A percentile compares a stretch with the other conserved stretches of the same genome.
Conservation (phyloP, 1,139 yeast species). For the Sugiyamaella neomexicana region DNA sequence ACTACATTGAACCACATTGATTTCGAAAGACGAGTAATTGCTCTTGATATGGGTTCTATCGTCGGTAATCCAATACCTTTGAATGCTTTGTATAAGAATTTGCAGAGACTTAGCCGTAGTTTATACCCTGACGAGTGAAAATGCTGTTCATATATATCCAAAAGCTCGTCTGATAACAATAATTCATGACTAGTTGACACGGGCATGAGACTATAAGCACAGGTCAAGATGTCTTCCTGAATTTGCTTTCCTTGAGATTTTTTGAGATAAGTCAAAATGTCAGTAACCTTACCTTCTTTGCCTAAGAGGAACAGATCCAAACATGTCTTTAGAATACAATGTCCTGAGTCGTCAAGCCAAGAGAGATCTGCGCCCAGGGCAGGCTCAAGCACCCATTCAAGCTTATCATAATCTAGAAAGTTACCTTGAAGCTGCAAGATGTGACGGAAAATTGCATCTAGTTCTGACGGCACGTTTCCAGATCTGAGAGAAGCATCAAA, state of each 20-base stretch:
- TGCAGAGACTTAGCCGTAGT: constrained; percentile 13
- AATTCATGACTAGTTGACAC: not conserved
- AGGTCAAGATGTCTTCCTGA: constrained; percentile 2
- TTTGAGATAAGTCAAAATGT: not conserved
- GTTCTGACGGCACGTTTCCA: not conserved
- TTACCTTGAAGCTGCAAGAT: not conserved
- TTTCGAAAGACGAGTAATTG: constrained; percentile 2
- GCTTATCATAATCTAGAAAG: not conserved
- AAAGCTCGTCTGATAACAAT: not conserved
- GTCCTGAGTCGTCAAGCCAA: not conserved
- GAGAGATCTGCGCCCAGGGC: not conserved
- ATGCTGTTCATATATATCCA: constrained; percentile 13
- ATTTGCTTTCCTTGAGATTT: not conserved
- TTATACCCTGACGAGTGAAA: constrained; percentile 16
- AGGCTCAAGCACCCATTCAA: not conserved
- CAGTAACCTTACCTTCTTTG: not conserved
- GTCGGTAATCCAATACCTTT: not conserved
- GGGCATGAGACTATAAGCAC: constrained; percentile 3
- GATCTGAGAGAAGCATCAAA: not conserved
- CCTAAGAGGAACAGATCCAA: not conserved
- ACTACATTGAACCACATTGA: constrained; percentile 59
- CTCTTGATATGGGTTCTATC: not conserved
- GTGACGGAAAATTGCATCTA: not conserved
- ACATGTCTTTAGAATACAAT: not conserved
- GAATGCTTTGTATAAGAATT: constrained; percentile 5